Conservation (phyloP, 2,329 filamentous ascomycete species). For the Ophiocordyceps sinensis region DNA sequence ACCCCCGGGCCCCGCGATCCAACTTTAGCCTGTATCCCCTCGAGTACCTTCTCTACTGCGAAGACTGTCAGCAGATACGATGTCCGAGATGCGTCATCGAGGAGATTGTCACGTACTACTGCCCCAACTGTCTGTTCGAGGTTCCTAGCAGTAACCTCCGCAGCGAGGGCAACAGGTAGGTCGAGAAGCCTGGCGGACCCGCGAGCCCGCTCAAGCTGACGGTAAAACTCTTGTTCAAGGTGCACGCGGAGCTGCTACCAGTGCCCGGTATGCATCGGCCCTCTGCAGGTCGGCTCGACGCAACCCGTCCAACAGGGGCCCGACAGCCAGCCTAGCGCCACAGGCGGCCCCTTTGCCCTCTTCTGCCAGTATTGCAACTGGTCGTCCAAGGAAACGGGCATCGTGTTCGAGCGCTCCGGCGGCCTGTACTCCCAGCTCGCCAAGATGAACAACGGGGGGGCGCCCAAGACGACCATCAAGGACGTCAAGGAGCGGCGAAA, state of each 20-base stretch:
- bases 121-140: slow-evolving; percentile 89
- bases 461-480: slow-evolving; percentile 32
- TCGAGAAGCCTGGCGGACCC: not conserved
- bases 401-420: slow-evolving; percentile 80
- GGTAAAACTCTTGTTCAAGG: slow-evolving; percentile 27
- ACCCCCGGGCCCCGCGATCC: slow-evolving; percentile 69
- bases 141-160: slow-evolving; percentile 87
- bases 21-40: slow-evolving; percentile 89
- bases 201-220: not conserved
- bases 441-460: slow-evolving; percentile 50
- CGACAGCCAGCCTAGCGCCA: slow-evolving; percentile 18
- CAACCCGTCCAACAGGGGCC: slow-evolving; percentile 37
- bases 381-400: slow-evolving; percentile 77
- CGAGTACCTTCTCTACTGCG: slow-evolving; percentile 89
- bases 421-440: slow-evolving; percentile 71
- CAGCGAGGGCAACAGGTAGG: slow-evolving; percentile 81
- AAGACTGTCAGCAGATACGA: slow-evolving; percentile 92
- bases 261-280: slow-evolving; percentile 77
- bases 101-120: slow-evolving; percentile 91
- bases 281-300: slow-evolving; percentile 59
- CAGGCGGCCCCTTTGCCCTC: slow-evolving; percentile 54
- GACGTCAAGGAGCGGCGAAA: slow-evolving; percentile 38
- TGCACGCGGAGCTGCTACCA: slow-evolving; percentile 93
- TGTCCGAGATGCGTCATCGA: slow-evolving; percentile 86
- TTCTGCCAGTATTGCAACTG: slow-evolving; percentile 87